Evolutionary conservation across 2,329 filamentous ascomycete species (phyloP).

Genomic region (Fusarium longipes): DNA sequence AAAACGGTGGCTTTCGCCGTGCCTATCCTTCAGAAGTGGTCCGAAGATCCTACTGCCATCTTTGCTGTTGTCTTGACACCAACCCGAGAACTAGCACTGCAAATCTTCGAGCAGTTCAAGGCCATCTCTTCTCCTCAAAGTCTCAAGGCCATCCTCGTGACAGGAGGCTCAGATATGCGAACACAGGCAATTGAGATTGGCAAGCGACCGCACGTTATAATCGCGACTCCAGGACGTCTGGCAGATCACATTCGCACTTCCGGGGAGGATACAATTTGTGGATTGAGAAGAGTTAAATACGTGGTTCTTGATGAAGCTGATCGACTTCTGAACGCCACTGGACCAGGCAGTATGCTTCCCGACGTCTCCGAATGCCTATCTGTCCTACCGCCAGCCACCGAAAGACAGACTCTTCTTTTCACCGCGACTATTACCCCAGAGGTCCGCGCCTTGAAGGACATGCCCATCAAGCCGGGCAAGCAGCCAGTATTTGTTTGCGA

Average conservation of each 20-base stretch:
- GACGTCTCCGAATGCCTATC: constrained; percentile 91
- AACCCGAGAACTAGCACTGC: constrained; percentile 89
- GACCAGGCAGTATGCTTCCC: constrained; percentile 88
- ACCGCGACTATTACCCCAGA: constrained; percentile 96
- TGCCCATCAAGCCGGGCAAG: constrained; percentile 75
- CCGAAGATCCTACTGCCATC: constrained; percentile 90
- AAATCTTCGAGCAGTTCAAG: constrained; percentile 96
- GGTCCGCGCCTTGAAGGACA: constrained; percentile 85
- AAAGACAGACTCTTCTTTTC: constrained; percentile 94
- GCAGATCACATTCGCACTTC: constrained; percentile 94
- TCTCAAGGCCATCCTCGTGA: constrained; percentile 89
- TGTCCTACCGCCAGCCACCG: constrained; percentile 78
- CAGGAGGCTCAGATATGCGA: constrained; percentile 92
- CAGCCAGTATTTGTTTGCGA: constrained; percentile 90
- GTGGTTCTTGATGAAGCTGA: constrained; percentile 98
- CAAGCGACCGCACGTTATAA: constrained; percentile 87
- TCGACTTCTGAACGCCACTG: constrained; percentile 79
- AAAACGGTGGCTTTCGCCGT: constrained; percentile 97
- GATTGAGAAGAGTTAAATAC: constrained; percentile 80
- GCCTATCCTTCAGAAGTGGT: constrained; percentile 93
- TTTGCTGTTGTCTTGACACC: constrained; percentile 91
- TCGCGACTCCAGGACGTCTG: constrained; percentile 91
- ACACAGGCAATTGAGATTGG: constrained; percentile 86
- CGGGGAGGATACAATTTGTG: constrained; percentile 88
- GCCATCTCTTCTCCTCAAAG: constrained; percentile 90